A percentile compares a stretch with the other conserved stretches of the same genome.
Evolutionary conservation across 2,329 filamentous ascomycete species (phyloP).

Genomic region (Nannizziopsis barbatae): DNA sequence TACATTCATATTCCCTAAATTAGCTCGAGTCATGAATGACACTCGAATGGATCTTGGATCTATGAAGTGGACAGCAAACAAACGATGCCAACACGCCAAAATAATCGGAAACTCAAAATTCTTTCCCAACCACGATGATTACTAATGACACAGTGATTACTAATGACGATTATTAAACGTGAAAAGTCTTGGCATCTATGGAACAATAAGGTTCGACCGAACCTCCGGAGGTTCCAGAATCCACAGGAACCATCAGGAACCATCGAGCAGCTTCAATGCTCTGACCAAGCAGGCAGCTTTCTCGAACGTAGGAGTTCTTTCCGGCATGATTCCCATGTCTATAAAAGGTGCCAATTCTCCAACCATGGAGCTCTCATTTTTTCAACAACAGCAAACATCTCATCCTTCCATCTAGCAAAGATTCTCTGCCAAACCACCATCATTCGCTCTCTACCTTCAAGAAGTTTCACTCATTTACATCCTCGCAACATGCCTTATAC

Average conservation of each 20-base stretch:
- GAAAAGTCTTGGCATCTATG: not conserved
- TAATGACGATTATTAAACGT: not conserved
- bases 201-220: too few relatives aligned
- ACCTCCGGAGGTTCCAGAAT: not conserved
- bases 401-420: not conserved
- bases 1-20: too few relatives aligned
- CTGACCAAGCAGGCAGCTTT: not conserved
- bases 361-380: conserved; percentile 3
- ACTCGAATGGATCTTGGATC: too few relatives aligned
- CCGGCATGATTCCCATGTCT: not conserved
- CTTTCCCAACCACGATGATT: too few relatives aligned
- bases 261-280: conserved; percentile 8
- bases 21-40: too few relatives aligned
- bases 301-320: too few relatives aligned
- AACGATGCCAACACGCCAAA: not conserved
- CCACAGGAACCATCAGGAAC: not conserved
- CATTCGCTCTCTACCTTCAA: conserved; percentile 11
- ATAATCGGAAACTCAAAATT: too few relatives aligned
- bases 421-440: not conserved
- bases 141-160: too few relatives aligned
- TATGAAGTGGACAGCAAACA: too few relatives aligned
- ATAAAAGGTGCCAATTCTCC: conserved; percentile 11
- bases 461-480: conserved; percentile 34
- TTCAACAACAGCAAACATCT: conserved; percentile 7
- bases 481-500: conserved; percentile 18